These are phyloP conservation scores for Herpetomonas samuelpessoai DNA, from an alignment of 208 protist genomes.

Conservation along the genomic window DNA sequence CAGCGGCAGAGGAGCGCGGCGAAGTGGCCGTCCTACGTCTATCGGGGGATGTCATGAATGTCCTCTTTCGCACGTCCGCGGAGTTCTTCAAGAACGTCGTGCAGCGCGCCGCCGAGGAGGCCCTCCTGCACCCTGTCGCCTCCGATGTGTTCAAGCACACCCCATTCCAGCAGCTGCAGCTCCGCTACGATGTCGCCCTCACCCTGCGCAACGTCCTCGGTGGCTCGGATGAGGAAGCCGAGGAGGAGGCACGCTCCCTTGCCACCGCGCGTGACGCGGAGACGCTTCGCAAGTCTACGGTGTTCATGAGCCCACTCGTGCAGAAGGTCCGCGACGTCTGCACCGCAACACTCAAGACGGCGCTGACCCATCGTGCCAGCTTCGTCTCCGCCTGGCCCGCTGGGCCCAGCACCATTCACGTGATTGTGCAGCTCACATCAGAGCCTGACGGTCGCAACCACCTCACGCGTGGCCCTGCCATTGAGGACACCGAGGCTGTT, in stretches of 20 bases:
- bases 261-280: conserved; percentile 6
- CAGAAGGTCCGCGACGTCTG: conserved; percentile 24
- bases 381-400: conserved; percentile 50
- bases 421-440: conserved; percentile 51
- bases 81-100: conserved; percentile 64
- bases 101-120: conserved; percentile 56
- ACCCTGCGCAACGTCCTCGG: conserved; percentile 13
- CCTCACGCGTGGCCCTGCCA: conserved; percentile 69
- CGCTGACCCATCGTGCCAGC: conserved; percentile 41
- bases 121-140: conserved; percentile 46
- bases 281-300: neutral
- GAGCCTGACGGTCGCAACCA: conserved; percentile 69
- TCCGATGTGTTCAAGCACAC: conserved; percentile 47
- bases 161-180: conserved; percentile 58
- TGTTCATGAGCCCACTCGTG: conserved; percentile 2
- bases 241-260: conserved; percentile 6
- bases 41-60: conserved; percentile 63
- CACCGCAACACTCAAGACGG: conserved; percentile 22
- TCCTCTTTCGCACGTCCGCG: conserved; percentile 73
- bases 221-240: conserved; percentile 7
- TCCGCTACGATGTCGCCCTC: conserved; percentile 68
- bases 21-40: conserved; percentile 71
- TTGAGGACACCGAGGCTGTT: conserved; percentile 70
- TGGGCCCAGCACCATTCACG: conserved; percentile 32
- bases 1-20: conserved; percentile 39